Base-by-base conservation (phyloP, 2,329 filamentous ascomycete species). In the Claviceps sorghi region DNA sequence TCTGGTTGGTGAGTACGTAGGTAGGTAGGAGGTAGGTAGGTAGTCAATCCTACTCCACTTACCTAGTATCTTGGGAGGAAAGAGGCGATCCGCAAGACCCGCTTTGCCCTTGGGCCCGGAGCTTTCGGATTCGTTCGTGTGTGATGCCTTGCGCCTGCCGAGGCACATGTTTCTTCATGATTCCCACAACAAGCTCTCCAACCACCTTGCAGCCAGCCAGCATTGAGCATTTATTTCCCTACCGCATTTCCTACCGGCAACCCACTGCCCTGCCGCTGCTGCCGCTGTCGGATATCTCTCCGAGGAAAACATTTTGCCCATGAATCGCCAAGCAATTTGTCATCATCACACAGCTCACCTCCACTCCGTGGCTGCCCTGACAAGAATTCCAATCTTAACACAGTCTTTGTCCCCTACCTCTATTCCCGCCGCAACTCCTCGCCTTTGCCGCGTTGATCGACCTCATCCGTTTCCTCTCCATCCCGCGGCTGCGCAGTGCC, bases 341-440 rank as follows among this genome's bases (percentile, higher is more conserved):
- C 55, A 52, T 49, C 55, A 52, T 54, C 52, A 50, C 45, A 15
- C 30, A 21, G 32, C 50, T 32, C 49, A 38, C 44, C 54, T 50
- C 49, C 50, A 48, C 40, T 52, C 42, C 34, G 46, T 41, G 52
- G 47, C 49, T 50, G 32, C 17, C 29, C 9, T 34, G 15, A 9
- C 29, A 32, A 32, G 48, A 53, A 38, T 34, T 36, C 53, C 50
- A 41, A 26, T 50, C 29, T 53, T 53, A 55, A 56, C 47, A 32
- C 51, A 29, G 10, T 13, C 30, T 11, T 38, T 13, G n/a, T 26
- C 22, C 4, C 30, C 41, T 13, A 9, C 44, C 15, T 53, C 44
- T 22, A 17, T 48, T 26, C 8, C 43, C 21, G 29, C 52, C 30
- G 15, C 43, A 17, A 13, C 47, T 48, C 48, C 29, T 51, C 44